phyloP scores from a whole-genome alignment of 345 rosid genomes.

The Hevea brasiliensis region DNA sequence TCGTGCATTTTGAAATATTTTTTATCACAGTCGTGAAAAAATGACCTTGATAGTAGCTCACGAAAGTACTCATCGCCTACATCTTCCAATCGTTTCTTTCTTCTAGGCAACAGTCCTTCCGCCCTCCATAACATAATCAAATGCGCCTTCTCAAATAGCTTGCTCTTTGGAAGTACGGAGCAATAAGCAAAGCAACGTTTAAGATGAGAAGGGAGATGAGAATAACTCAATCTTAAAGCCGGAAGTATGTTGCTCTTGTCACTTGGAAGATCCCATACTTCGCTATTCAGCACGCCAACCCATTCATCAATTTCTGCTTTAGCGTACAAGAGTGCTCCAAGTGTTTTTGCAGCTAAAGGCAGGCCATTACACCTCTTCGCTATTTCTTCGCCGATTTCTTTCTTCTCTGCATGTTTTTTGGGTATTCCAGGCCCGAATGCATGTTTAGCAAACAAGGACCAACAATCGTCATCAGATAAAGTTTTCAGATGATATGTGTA shows the following conservation, averaged over 20 bases:
- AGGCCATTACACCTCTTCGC: constrained; percentile 32
- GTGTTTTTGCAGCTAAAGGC: constrained; percentile 24
- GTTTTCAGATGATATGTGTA: constrained; percentile 4
- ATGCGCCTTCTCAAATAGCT: not conserved
- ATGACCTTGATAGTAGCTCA: constrained; percentile 30
- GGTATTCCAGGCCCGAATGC: constrained; percentile 27
- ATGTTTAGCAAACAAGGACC: constrained; percentile 20
- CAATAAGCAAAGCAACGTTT: constrained; percentile 25
- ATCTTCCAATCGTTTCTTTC: constrained; percentile 14
- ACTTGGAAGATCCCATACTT: constrained; percentile 26
- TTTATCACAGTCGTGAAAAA: constrained; percentile 10
- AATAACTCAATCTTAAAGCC: constrained; percentile 19
- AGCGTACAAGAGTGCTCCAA: constrained; percentile 24
- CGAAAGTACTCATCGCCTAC: constrained; percentile 19
- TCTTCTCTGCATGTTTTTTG: not conserved
- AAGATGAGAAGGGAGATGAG: constrained; percentile 8
- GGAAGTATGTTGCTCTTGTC: not conserved
- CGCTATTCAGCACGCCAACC: constrained; percentile 22
- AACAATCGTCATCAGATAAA: constrained; percentile 10
- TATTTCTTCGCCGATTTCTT: constrained; percentile 22
- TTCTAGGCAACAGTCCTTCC: constrained; percentile 14
- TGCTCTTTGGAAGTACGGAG: constrained; percentile 26
- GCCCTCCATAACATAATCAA: constrained; percentile 31
- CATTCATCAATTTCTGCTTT: constrained; percentile 4
- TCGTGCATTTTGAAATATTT: constrained; percentile 18